Evolutionary conservation across 2,329 filamentous ascomycete genomes (phyloP), one percentile per base, ranked within the genome.

Genomic region (Fusarium sp.): DNA sequence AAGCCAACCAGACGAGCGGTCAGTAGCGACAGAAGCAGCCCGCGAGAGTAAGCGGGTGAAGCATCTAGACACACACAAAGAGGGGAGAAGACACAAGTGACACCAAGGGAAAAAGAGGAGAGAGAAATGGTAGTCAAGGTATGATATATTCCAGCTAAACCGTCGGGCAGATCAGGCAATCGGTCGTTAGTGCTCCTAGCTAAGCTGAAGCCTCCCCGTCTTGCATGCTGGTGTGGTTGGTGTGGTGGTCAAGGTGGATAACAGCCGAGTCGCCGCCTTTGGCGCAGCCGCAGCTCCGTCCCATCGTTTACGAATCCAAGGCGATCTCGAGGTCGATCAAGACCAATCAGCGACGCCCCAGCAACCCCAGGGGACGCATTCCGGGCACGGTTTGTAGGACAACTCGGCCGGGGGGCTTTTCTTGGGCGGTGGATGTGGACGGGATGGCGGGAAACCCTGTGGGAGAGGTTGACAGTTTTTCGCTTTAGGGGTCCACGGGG

Each of bases 191-290:
- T 51, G 46, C 46, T 51, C 46, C 17, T 31, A 42, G 55, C 53
- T 36, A 62, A 69, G 67, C 42, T 71, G 70, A 74, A 66, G 72
- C 60, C 60, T 66, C 65, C 42, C 57, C 36, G 44, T 66, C 66
- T 58, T 69, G 68, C 46, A 69, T 64, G 40, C 56, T 74, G 55
- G 71, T 69, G 67, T 69, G 71, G 51, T 75, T 69, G 53, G 73
- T 67, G 71, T 66, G 59, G 67, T 73, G 64, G 44, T 65, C 63
- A 59, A 51, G 55, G 70, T 74, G 74, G 72, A 74, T 72, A 76
- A 66, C 57, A 64, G 17, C 20, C 53, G 35, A 27, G 33, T 70
- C 62, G 40, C 51, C 53, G 63, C 71, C 56, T 71, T 62, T 69
- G 69, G 66, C 62, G 69, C 62, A 57, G 64, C 53, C 62, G 62